Evolutionary conservation across 805 yeast species (phyloP).

Genomic region (Hanseniaspora hatyaiensis): DNA sequence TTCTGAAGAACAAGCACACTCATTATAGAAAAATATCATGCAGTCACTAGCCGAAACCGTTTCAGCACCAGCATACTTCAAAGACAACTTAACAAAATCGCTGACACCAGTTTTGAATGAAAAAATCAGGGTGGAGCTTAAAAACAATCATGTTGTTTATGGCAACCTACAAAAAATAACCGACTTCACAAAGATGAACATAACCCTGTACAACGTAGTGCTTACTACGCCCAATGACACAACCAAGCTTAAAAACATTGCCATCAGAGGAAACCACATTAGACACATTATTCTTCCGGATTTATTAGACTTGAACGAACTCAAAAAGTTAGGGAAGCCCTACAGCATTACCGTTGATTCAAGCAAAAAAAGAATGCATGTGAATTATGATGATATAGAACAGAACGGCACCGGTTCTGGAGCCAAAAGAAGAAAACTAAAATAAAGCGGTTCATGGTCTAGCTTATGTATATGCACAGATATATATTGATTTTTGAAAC

Average conservation of each 20-base stretch:
- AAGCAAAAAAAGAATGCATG: constrained; percentile 9
- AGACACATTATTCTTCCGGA: constrained; percentile 13
- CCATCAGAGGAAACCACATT: constrained; percentile 14
- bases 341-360: constrained; percentile 3
- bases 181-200: constrained; percentile 14
- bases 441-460: too few species aligned
- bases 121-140: constrained; percentile 79
- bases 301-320: constrained; percentile 6
- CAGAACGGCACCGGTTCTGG: neutral
- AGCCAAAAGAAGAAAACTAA: constrained; percentile 11
- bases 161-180: constrained; percentile 79
- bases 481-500: too few species aligned
- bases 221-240: constrained; percentile 10
- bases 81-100: constrained; percentile 36
- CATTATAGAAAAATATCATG: too few species aligned
- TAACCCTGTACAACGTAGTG: constrained; percentile 10
- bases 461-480: too few species aligned
- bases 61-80: constrained; percentile 13
- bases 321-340: constrained; percentile 13
- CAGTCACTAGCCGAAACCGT: too few species aligned
- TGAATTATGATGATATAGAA: neutral
- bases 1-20: neutral
- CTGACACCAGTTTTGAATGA: constrained; percentile 77
- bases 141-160: constrained; percentile 76
- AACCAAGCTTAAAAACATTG: constrained; percentile 13